Base-by-base conservation (phyloP, 1,284 basidiomycete genomes). In the Ustilago loliicola region DNA sequence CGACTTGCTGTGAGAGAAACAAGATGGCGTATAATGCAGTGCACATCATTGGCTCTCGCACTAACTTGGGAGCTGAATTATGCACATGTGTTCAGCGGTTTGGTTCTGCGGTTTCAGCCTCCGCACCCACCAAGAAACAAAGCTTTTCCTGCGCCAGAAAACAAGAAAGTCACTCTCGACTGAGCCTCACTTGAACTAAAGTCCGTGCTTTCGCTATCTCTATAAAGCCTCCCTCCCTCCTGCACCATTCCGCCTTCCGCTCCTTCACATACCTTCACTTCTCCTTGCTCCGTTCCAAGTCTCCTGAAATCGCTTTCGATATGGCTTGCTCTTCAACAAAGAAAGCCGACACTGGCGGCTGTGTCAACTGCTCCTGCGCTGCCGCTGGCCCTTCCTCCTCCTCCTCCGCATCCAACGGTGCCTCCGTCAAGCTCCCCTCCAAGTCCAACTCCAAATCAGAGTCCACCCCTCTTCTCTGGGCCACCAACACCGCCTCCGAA, bases 401-500 rank as follows among this genome's bases (percentile, higher is more conserved):
- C 40, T 53, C 53, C 21, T 63, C 52, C 32, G 36, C 52, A 15
- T 42, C 60, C 50, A 59, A 40, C 17, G 55, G 48, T 23, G 63
- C 66, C 11, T 62, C 67, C 23, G 57, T 77, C 64, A 73, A 68
- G 61, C 70, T 77, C 3, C 56, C 75, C 29, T 55, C 56, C 50
- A 72, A 64, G 60, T 59, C 8, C 34, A 52, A 48, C 23, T 17
- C 48, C 23, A 61, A 69, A 29, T 58, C 59, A 59, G 77, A 79
- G 29, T 63, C 73, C 23, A 79, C 77, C 3, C 73, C 77, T 11
- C 65, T 80, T 13, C 71, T 80, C 25, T 80, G 77, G 76, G 59
- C 64, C 7, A 75, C 68, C 38, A 71, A 61, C 25, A 2, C 65
- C 13, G 53, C 45, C 21, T 32, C 65, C 34, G 38, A 38, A 34